These are phyloP conservation scores for Dothiorella sarmentorum DNA, from an alignment of 2,329 filamentous ascomycete species.

Conservation along the genomic window DNA sequence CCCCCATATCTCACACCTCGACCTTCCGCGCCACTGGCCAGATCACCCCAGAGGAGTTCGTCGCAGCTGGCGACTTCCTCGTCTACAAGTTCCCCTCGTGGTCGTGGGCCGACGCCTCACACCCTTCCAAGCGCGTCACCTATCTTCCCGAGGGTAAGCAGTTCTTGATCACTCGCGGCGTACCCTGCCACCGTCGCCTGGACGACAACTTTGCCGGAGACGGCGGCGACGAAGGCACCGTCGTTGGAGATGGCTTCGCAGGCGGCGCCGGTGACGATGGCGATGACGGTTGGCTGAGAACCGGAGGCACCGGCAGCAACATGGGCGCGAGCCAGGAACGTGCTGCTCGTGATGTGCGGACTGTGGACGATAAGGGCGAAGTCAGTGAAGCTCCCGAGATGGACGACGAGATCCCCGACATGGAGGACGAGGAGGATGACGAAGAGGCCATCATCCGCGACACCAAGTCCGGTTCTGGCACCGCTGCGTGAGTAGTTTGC, in stretches of 20 bases:
- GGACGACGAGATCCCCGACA: constrained; percentile 87
- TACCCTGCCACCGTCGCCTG: constrained; percentile 86
- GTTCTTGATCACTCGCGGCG: constrained; percentile 89
- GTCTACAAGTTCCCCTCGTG: constrained; percentile 99
- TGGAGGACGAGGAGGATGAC: constrained; percentile 94
- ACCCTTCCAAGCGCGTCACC: constrained; percentile 70
- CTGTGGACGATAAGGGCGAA: constrained; percentile 82
- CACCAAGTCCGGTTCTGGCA: constrained; percentile 48
- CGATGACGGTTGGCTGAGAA: constrained; percentile 89
- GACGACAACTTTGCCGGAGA: constrained; percentile 92
- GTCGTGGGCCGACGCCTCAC: constrained; percentile 90
- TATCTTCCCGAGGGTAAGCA: constrained; percentile 89
- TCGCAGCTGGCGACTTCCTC: constrained; percentile 92
- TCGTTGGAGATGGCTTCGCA: constrained; percentile 74
- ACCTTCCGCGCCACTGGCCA: constrained; percentile 92
- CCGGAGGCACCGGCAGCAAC: constrained; percentile 56
- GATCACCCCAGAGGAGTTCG: constrained; percentile 96
- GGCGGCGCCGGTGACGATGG: constrained; percentile 54
- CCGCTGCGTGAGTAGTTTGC: constrained; percentile 50
- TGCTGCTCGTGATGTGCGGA: constrained; percentile 75
- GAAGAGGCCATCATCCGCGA: constrained; percentile 95
- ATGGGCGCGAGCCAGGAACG: constrained; percentile 71
- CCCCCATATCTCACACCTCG: constrained; percentile 82
- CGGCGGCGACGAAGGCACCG: constrained; percentile 78
- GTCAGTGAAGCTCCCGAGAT: constrained; percentile 56